Percentiles rank a stretch among this genome's conserved stretches.
phyloP scores from a whole-genome alignment of 345 rosid genomes.

The Eucalyptus curtisii region DNA sequence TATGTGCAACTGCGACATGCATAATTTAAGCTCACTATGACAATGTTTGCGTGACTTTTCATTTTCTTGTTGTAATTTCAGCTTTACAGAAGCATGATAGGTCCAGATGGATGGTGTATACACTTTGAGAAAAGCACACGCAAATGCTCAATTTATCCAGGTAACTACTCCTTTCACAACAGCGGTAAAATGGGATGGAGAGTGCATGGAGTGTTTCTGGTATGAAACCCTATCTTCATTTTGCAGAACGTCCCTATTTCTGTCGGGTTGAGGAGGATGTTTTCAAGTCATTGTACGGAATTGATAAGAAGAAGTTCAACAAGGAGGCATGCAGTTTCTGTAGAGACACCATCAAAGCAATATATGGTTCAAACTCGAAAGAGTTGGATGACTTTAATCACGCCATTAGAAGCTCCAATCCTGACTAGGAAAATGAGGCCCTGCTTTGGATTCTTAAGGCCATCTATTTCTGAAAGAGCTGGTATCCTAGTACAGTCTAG shows the following conservation, averaged over 20 bases:
- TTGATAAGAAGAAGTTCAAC: constrained; percentile 53
- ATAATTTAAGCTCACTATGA: neutral
- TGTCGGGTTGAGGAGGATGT: constrained; percentile 65
- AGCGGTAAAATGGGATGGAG: neutral
- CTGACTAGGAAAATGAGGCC: neutral
- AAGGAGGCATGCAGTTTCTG: constrained; percentile 66
- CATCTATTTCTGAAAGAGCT: neutral
- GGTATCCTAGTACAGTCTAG: neutral
- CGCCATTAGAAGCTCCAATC: constrained; percentile 15
- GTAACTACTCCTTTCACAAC: neutral
- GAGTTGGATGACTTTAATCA: constrained; percentile 50
- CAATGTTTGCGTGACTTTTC: neutral
- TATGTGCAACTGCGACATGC: neutral
- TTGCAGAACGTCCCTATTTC: constrained; percentile 71
- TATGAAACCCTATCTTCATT: neutral
- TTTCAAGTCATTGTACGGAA: constrained; percentile 44
- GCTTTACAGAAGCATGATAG: constrained; percentile 57
- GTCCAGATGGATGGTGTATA: constrained; percentile 81
- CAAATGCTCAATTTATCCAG: constrained; percentile 45
- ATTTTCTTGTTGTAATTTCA: neutral
- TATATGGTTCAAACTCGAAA: constrained; percentile 48
- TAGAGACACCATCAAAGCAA: constrained; percentile 57
- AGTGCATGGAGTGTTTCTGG: neutral
- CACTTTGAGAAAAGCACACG: constrained; percentile 70
- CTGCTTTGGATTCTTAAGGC: neutral